Evolutionary conservation across 2,329 filamentous ascomycete genomes (phyloP).

Genomic region (Pezicula carpinea): DNA sequence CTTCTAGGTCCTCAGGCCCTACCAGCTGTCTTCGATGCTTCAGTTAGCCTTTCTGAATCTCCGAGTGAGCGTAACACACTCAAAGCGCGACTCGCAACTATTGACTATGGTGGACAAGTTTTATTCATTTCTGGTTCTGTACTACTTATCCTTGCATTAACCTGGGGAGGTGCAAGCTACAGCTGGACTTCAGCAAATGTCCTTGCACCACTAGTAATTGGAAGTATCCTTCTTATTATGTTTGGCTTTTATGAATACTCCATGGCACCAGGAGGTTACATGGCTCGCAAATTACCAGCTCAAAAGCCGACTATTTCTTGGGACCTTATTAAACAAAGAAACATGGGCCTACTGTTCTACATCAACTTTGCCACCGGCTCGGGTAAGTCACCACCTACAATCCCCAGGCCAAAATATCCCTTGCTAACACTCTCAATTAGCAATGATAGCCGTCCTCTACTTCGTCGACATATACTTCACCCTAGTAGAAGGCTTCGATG

Average conservation of each 20-base stretch:
- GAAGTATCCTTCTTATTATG: constrained; percentile 30
- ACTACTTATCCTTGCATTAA: constrained; percentile 37
- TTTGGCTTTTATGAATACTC: constrained; percentile 38
- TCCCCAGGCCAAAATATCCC: not conserved
- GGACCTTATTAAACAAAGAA: constrained; percentile 47
- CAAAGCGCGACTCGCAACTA: constrained; percentile 40
- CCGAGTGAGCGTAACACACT: constrained; percentile 6
- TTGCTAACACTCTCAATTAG: not conserved
- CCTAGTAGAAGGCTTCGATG: constrained; percentile 47
- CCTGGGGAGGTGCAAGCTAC: constrained; percentile 37
- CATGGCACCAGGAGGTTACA: constrained; percentile 37
- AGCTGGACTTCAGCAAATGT: constrained; percentile 32
- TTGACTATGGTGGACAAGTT: constrained; percentile 49
- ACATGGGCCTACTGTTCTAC: constrained; percentile 53
- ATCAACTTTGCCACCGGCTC: constrained; percentile 56
- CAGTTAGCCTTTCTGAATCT: constrained; percentile 16
- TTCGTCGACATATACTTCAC: constrained; percentile 66
- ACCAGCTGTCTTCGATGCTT: constrained; percentile 42
- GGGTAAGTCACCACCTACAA: constrained; percentile 30
- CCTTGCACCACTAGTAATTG: constrained; percentile 31
- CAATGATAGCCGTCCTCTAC: constrained; percentile 47
- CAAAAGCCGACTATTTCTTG: constrained; percentile 63
- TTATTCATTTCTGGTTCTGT: constrained; percentile 37
- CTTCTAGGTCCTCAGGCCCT: constrained; percentile 48
- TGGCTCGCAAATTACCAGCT: constrained; percentile 42